phyloP scores from a whole-genome alignment of 2,329 filamentous ascomycete genomes.

The Verticillium albo-atrum region DNA sequence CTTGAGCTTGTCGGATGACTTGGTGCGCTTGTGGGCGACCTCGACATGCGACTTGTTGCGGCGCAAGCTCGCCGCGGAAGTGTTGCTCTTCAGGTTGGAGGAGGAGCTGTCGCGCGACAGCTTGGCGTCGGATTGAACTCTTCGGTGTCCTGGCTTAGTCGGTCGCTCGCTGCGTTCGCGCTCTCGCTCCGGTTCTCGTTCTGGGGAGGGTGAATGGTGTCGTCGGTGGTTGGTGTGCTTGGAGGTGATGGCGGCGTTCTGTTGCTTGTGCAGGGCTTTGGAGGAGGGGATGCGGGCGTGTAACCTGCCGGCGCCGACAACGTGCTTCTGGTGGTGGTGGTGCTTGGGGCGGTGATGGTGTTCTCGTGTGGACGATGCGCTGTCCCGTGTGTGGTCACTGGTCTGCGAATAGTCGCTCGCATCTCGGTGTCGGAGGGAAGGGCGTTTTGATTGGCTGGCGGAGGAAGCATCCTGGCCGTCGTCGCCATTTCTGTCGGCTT shows the following conservation, averaged over 20 bases:
- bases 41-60: slow-evolving; percentile 58
- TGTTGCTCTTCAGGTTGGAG: slow-evolving; percentile 47
- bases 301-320: slow-evolving; percentile 39
- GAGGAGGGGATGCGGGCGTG: slow-evolving; percentile 49
- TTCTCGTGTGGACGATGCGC: slow-evolving; percentile 13
- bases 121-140: slow-evolving; percentile 32
- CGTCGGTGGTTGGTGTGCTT: slow-evolving; percentile 34
- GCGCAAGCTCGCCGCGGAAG: slow-evolving; percentile 51
- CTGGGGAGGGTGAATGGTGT: slow-evolving; percentile 37
- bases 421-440: slow-evolving; percentile 27
- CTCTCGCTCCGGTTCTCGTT: slow-evolving; percentile 17
- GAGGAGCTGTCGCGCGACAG: slow-evolving; percentile 40
- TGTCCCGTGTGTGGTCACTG: slow-evolving; percentile 22
- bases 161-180: slow-evolving; percentile 3
- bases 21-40: slow-evolving; percentile 42
- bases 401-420: slow-evolving; percentile 29
- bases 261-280: slow-evolving; percentile 45
- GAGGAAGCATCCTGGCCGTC: slow-evolving; percentile 43
- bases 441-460: slow-evolving; percentile 53
- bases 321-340: slow-evolving; percentile 34
- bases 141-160: slow-evolving; percentile 19
- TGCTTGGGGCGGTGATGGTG: slow-evolving; percentile 20
- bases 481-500: slow-evolving; percentile 23
- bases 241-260: slow-evolving; percentile 21
- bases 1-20: slow-evolving; percentile 48